phyloP scores from a whole-genome alignment of 2,329 filamentous ascomycete genomes.

The Phialemonium atrogriseum region DNA sequence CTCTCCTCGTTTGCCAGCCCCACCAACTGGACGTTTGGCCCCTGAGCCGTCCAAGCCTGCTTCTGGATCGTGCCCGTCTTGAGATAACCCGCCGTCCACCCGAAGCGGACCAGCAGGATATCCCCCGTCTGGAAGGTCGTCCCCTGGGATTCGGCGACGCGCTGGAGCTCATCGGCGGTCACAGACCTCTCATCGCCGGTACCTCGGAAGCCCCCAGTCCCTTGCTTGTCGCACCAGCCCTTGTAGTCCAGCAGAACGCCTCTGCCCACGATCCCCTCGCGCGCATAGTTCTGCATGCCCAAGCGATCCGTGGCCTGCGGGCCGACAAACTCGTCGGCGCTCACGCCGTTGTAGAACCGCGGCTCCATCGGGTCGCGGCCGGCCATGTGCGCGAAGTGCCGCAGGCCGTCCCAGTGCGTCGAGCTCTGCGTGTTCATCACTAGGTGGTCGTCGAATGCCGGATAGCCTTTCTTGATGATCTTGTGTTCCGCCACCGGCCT shows the following conservation, averaged over 20 bases:
- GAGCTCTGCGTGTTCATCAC: constrained; percentile 52
- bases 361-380: constrained; percentile 36
- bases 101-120: constrained; percentile 38
- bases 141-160: constrained; percentile 34
- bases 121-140: constrained; percentile 43
- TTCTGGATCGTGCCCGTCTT: no score
- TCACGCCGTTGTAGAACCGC: constrained; percentile 20
- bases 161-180: constrained; percentile 24
- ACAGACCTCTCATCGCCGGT: constrained; percentile 18
- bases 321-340: constrained; percentile 31
- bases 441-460: constrained; percentile 51
- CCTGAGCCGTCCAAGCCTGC: no score
- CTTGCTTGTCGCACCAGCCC: constrained; percentile 32
- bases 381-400: constrained; percentile 43
- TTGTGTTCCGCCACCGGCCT: constrained; percentile 40
- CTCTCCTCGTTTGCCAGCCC: no score
- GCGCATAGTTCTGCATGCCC: constrained; percentile 38
- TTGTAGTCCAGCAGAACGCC: constrained; percentile 47
- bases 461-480: constrained; percentile 30
- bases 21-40: no score
- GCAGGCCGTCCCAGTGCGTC: constrained; percentile 49
- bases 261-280: constrained; percentile 46
- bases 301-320: constrained; percentile 9
- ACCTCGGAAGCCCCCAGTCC: constrained; percentile 21
- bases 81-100: constrained; percentile 37